Conservation (phyloP, 257 asterid species). For the Forsythia suspensa region DNA sequence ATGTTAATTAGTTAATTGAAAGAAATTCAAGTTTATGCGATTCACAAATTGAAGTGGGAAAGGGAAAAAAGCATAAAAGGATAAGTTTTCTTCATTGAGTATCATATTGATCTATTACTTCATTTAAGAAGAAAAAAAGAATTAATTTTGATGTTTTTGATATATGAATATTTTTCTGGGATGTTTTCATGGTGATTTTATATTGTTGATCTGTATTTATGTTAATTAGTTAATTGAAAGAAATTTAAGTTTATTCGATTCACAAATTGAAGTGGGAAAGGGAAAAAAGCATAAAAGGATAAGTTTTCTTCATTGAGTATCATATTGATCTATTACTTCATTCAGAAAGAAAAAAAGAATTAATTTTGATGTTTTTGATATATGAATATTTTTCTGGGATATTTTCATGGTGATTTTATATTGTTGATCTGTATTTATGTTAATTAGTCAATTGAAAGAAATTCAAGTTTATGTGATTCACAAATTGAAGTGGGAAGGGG, state of each 20-base stretch:
- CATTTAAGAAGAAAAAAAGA: background rate
- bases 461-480: background rate
- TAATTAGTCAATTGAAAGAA: background rate
- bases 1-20: background rate
- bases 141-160: too few species aligned
- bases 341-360: too few species aligned
- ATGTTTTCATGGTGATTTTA: too few species aligned
- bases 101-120: background rate
- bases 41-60: background rate
- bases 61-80: background rate
- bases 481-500: background rate
- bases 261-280: background rate
- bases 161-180: too few species aligned
- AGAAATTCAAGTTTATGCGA: background rate
- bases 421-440: background rate
- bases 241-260: background rate
- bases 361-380: too few species aligned
- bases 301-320: too few species aligned
- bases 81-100: background rate
- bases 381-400: background rate
- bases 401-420: background rate
- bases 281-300: background rate
- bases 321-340: too few species aligned
- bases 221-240: background rate
- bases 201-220: too few species aligned